Conservation (phyloP, 148 eudicot species). For the Heliamphora exappendiculata region DNA sequence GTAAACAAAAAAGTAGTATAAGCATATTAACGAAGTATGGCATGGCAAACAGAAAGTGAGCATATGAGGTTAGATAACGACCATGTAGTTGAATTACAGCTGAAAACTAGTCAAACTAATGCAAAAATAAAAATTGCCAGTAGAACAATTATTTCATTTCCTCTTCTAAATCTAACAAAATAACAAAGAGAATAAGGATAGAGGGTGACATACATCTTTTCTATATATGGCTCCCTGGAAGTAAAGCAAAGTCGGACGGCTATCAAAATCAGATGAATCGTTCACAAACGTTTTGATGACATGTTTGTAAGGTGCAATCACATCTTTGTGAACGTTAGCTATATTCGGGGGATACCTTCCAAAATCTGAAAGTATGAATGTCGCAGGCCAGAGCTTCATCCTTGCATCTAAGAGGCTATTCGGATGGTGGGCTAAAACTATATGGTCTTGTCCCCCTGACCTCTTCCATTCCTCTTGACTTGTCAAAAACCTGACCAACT, state of each 20-base stretch:
- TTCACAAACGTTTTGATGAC: slow-evolving; percentile 52
- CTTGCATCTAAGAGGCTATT: slow-evolving; percentile 85
- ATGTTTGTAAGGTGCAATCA: slow-evolving; percentile 92
- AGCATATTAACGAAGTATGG: not conserved
- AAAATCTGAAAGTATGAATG: slow-evolving; percentile 79
- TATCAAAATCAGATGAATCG: slow-evolving; percentile 69
- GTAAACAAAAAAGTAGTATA: slow-evolving; percentile 7
- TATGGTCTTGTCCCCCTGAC: slow-evolving; percentile 78
- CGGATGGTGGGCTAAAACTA: slow-evolving; percentile 90
- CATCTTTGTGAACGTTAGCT: slow-evolving; percentile 93
- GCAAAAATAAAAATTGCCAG: not conserved
- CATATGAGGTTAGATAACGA: not conserved
- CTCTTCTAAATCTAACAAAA: not conserved
- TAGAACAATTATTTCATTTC: not conserved
- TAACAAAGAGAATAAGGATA: not conserved
- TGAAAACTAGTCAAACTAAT: not conserved
- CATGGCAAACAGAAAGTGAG: not conserved
- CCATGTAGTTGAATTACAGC: not conserved
- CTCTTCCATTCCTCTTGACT: slow-evolving; percentile 84
- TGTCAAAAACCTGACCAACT: slow-evolving; percentile 58
- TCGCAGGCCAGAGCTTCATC: slow-evolving; percentile 82
- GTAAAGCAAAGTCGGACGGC: slow-evolving; percentile 71
- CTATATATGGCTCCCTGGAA: slow-evolving; percentile 94
- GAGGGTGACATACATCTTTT: slow-evolving; percentile 67
- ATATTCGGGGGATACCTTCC: slow-evolving; percentile 90